A percentile compares a stretch with the other conserved stretches of the same genome.
Conservation (phyloP, 805 yeast genomes). For the Yarrowia sp. region DNA sequence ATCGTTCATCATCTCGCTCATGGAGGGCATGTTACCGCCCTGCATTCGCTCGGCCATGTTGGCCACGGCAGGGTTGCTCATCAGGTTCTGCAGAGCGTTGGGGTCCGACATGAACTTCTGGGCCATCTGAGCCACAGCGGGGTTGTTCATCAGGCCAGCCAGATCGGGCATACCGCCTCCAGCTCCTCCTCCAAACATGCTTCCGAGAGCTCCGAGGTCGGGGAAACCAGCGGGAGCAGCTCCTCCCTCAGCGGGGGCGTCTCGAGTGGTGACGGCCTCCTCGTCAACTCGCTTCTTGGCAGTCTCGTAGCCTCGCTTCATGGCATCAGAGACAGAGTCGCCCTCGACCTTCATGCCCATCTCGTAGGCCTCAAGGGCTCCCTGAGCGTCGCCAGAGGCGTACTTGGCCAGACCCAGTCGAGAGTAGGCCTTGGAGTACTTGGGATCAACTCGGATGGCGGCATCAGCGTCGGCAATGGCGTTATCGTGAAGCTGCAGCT, state of each 20-base stretch:
- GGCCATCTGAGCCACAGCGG: constrained; percentile 88
- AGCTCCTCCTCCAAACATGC: constrained; percentile 57
- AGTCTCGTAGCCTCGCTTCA: constrained; percentile 90
- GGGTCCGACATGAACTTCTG: constrained; percentile 87
- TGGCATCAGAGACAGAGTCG: constrained; percentile 75
- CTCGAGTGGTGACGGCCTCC: constrained; percentile 45
- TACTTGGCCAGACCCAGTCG: constrained; percentile 91
- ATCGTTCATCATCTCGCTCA: constrained; percentile 73
- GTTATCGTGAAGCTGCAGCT: constrained; percentile 64
- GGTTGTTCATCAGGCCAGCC: constrained; percentile 75
- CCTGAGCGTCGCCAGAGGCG: constrained; percentile 91
- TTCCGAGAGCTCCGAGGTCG: constrained; percentile 58
- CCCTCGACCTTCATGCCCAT: constrained; percentile 87
- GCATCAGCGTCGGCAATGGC: constrained; percentile 82
- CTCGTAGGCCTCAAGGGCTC: constrained; percentile 85
- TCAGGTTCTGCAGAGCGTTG: constrained; percentile 63
- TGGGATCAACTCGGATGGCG: constrained; percentile 75
- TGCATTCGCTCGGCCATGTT: constrained; percentile 75
- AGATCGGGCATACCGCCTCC: constrained; percentile 69
- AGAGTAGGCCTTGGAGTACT: constrained; percentile 88
- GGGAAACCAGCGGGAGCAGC: constrained; percentile 56
- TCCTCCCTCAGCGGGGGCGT: constrained; percentile 40
- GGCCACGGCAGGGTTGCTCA: constrained; percentile 76
- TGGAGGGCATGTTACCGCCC: constrained; percentile 58
- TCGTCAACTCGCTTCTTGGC: constrained; percentile 86